Percentiles rank a stretch among this genome's conserved stretches.
These are phyloP conservation scores for Carex arenaria DNA, from an alignment of 202 grass and related monocot genomes.

Conservation along the genomic window DNA sequence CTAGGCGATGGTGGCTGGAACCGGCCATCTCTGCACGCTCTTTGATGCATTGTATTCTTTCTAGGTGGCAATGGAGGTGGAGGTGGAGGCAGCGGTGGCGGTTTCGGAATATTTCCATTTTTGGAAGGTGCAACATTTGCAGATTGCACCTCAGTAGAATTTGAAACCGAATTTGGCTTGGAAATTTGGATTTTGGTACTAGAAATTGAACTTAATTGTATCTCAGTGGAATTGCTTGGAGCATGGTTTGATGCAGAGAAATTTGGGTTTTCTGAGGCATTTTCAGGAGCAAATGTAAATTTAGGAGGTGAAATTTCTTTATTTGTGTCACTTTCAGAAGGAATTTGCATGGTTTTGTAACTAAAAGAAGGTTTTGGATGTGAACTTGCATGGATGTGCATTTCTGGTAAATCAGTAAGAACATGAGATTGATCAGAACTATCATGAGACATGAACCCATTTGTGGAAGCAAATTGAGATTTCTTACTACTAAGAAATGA, in stretches of 20 bases:
- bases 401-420: background rate
- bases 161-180: conserved; percentile 1
- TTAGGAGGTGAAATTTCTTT: conserved; percentile 12
- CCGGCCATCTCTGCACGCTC: conserved; percentile 20
- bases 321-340: background rate
- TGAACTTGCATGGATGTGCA: background rate
- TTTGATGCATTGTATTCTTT: conserved; percentile 18
- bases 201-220: background rate
- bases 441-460: background rate
- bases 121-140: background rate
- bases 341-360: background rate
- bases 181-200: background rate
- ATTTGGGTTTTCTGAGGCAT: conserved; percentile 26
- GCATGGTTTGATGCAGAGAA: conserved; percentile 13
- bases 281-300: conserved; percentile 2
- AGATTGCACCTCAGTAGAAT: background rate
- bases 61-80: conserved; percentile 18
- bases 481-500: background rate
- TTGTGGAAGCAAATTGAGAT: background rate
- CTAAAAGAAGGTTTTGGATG: background rate
- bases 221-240: background rate
- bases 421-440: background rate
- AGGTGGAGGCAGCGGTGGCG: conserved; percentile 25
- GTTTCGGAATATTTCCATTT: background rate
- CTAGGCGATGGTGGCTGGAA: conserved; percentile 20